Base-by-base conservation (phyloP, 768 basidiomycete genomes). In the Leccinellum luteum region DNA sequence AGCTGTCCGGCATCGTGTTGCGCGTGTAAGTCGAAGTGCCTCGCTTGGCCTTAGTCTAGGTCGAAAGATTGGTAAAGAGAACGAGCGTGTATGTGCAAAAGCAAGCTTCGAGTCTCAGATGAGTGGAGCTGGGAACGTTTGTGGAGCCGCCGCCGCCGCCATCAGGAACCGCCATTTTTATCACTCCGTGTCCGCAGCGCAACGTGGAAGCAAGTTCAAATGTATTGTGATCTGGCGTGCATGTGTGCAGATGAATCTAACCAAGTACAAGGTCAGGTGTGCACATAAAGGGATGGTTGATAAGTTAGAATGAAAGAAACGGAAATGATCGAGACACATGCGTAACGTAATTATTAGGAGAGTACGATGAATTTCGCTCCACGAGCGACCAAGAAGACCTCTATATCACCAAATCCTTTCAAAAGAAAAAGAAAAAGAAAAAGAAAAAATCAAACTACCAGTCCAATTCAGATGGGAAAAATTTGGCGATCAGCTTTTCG, bases 391-490 rank as follows among this genome's bases (percentile, higher is more conserved):
- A 27, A 32, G 30, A n/a, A 51, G 52, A n/a, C 2, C 19, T 57
- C 63, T 59, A 59, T 51, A 50, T 57, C 8, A 17, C 59, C 14
- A 44, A 51, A 57, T 38, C 48, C 21, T 27, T 47, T 8, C 19
- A 49, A 28, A 31, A 12, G 12, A 31, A 31, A n/a, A 30, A 32
- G 31, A 32, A 32, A 14, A 49, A n/a, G 38, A n/a, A 32, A 41
- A n/a, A 48, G 10, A 25, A 15, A 14, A 25, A 15, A 14, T 15
- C 6, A 41, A 45, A 64, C 68, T 71, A 96, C 93, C 93, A 95
- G 62, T 93, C 86, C 32, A 96, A 74, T 53, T 84, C 80, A 0
- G 83, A 75, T 38, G 92, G 91, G 78, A 97, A 95, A 76, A 84
- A 97, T 68, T 92, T 93, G 35, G 80, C 78, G 64, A 97, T 94